Evolutionary conservation across 2,329 filamentous ascomycete species (phyloP).

Genomic region (Aspergillus brasiliensis): DNA sequence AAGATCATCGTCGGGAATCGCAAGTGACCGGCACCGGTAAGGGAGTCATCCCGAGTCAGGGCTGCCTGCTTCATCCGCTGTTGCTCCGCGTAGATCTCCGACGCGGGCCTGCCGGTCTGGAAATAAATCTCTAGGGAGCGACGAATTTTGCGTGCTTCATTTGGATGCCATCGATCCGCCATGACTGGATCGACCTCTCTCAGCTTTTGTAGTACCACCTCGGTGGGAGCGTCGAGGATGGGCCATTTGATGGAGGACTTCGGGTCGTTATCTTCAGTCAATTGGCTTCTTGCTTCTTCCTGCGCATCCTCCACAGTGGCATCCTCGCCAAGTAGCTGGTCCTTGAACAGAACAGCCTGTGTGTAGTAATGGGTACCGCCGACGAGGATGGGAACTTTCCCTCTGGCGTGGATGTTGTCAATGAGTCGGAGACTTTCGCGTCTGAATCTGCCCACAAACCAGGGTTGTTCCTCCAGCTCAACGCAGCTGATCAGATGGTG

Average conservation of each 20-base stretch:
- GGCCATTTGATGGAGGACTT: constrained; percentile 57
- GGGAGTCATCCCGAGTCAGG: constrained; percentile 22
- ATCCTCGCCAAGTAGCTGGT: constrained; percentile 58
- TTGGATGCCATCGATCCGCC: constrained; percentile 91
- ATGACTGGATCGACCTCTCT: constrained; percentile 82
- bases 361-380: constrained; percentile 96
- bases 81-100: constrained; percentile 84
- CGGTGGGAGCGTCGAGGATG: constrained; percentile 70
- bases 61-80: constrained; percentile 37
- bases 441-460: constrained; percentile 79
- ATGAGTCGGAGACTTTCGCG: constrained; percentile 69
- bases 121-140: constrained; percentile 89
- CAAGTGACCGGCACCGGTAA: constrained; percentile 34
- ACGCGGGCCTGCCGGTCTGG: constrained; percentile 76
- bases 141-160: constrained; percentile 84
- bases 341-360: constrained; percentile 81
- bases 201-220: constrained; percentile 71
- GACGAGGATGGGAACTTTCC: constrained; percentile 84
- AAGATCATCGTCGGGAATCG: constrained; percentile 69
- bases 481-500: constrained; percentile 88
- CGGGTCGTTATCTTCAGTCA: constrained; percentile 20
- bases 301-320: constrained; percentile 23
- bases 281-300: constrained; percentile 1
- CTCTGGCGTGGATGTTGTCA: constrained; percentile 73
- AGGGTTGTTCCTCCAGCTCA: constrained; percentile 72